Evolutionary conservation across 768 basidiomycete species (phyloP).

Genomic region (Suillus spraguei): DNA sequence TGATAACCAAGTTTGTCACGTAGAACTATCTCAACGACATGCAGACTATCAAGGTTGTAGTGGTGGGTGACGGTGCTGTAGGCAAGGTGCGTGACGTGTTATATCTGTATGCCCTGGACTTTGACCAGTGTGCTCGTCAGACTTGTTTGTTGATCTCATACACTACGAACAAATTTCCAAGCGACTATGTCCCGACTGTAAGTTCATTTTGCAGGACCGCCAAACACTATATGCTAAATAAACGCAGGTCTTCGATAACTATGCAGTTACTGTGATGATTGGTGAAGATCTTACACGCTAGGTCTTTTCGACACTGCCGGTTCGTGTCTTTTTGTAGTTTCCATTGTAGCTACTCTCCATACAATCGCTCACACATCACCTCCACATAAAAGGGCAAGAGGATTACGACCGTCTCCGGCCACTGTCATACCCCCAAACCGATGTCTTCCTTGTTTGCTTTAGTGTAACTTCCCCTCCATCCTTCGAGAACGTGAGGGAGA

Average conservation of each 20-base stretch:
- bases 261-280: slow-evolving; percentile 99
- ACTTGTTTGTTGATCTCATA: slow-evolving; percentile 97
- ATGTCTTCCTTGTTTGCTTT: slow-evolving; percentile 99
- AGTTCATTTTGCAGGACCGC: slow-evolving; percentile 34
- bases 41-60: slow-evolving; percentile 98
- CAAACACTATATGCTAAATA: slow-evolving; percentile 13
- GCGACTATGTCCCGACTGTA: slow-evolving; percentile 98
- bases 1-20: slow-evolving; percentile 20
- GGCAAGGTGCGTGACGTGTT: slow-evolving; percentile 75
- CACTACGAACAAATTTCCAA: slow-evolving; percentile 97
- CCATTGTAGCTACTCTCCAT: slow-evolving; percentile 9
- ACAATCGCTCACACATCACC: slow-evolving; percentile 20
- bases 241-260: slow-evolving; percentile 89
- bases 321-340: slow-evolving; percentile 42
- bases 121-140: slow-evolving; percentile 39
- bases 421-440: slow-evolving; percentile 99
- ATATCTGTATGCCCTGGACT: neutral
- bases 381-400: slow-evolving; percentile 76
- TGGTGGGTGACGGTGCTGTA: slow-evolving; percentile 97
- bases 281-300: slow-evolving; percentile 97
- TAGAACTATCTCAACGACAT: slow-evolving; percentile 43
- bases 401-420: slow-evolving; percentile 99
- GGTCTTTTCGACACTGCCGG: slow-evolving; percentile 99
- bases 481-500: slow-evolving; percentile 99
- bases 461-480: slow-evolving; percentile 98